Evolutionary conservation across 169 alveolate genomes (phyloP), one percentile per base, ranked within the genome.

Genomic region (Cyclospora cayetanensis): DNA sequence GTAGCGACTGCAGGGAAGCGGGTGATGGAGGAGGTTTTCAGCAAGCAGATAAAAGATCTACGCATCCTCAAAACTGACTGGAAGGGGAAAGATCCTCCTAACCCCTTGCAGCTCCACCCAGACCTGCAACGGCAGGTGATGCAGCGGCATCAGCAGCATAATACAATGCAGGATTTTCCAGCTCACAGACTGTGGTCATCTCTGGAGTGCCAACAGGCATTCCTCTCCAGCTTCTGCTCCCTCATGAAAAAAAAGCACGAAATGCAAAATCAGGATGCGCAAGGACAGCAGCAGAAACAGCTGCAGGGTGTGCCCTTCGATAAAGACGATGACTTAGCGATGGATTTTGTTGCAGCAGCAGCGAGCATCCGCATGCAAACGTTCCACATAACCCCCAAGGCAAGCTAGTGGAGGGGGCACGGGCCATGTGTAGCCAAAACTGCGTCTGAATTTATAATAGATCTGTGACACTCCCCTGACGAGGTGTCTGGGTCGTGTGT

Each of bases 281-380:
- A 31, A 29, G 34, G 43, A n/a, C 18, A 31, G 43, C 39, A 18
- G 55, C 42, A 4, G 88, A 42, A 15, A 22, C 41, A 43, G 66
- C 39, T 5, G 72, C 52, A 11, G 22, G 66, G 76, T 3, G 29
- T 46, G 12, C 85, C 70, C 42, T 98, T 97, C 89, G 97, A 97
- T 63, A 98, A 98, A 90, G 99, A 98, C 85, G 97, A 97, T 91
- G 95, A 95, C 66, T 84, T 93, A 35, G 92, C 95, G 31, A 95
- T 97, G 90, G 96, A 96, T 68, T 98, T 98, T 60, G 96, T 97
- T 25, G 93, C 96, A 35, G 96, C 98, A 37, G 97, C 98, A 0
- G 63, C 97, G 22, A 97, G 96, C 89, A 90, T 98, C n/a, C 95
- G 99, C 86, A 96, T 98, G 91, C 70, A 90, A 55, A 97, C 97